Percentiles rank a stretch among this genome's conserved stretches.
These are phyloP conservation scores for Petasospora rhodanensis DNA, from an alignment of 1,139 yeast species.

Conservation along the genomic window DNA sequence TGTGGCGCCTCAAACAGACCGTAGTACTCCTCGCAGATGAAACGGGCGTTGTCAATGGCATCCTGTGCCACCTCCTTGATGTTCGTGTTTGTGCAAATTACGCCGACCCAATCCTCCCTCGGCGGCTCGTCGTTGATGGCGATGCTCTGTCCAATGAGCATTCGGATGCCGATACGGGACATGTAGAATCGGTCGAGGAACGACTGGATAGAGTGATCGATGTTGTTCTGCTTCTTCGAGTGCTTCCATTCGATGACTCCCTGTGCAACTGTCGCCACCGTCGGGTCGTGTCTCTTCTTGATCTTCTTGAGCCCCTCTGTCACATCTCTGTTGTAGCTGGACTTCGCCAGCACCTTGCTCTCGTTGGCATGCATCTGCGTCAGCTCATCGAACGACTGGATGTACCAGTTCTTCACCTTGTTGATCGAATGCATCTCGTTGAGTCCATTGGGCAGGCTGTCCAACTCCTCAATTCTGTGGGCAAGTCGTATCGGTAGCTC, in stretches of 20 bases:
- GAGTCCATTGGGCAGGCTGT: conserved; percentile 72
- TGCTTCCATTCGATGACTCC: conserved; percentile 89
- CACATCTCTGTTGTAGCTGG: conserved; percentile 64
- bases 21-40: conserved; percentile 83
- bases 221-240: conserved; percentile 40
- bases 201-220: conserved; percentile 67
- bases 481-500: conserved; percentile 87
- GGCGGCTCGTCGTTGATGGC: conserved; percentile 68
- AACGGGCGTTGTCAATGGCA: conserved; percentile 83
- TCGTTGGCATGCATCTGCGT: conserved; percentile 34
- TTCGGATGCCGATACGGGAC: conserved; percentile 84
- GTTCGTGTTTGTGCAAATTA: conserved; percentile 76
- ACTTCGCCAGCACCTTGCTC: conserved; percentile 19
- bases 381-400: conserved; percentile 83
- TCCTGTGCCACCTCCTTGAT: conserved; percentile 76
- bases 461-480: conserved; percentile 80
- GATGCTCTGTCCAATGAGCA: conserved; percentile 86
- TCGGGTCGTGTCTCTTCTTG: conserved; percentile 85
- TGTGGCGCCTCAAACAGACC: conserved; percentile 80
- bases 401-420: conserved; percentile 84
- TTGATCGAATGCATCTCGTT: conserved; percentile 69
- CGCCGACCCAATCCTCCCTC: conserved; percentile 69
- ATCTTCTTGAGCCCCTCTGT: conserved; percentile 65
- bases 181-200: conserved; percentile 80
- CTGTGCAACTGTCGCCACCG: conserved; percentile 89